These are phyloP conservation scores for Axilococcus clingmanii DNA, from an alignment of 139 green algal genomes.

Conservation along the genomic window DNA sequence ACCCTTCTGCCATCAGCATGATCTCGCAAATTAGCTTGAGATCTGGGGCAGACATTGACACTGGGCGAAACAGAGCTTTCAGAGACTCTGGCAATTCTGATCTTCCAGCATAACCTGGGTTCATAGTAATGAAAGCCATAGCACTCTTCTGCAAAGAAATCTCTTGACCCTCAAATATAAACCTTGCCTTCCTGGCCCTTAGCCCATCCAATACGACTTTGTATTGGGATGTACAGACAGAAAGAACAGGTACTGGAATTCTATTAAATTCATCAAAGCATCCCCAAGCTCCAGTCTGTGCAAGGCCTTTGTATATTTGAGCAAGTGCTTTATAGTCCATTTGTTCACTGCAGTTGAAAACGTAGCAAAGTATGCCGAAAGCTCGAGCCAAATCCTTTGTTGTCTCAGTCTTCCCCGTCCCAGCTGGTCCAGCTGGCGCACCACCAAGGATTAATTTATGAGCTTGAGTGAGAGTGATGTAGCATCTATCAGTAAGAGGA, in stretches of 20 bases:
- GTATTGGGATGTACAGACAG: slow-evolving; percentile 89
- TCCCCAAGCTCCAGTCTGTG: slow-evolving; percentile 83
- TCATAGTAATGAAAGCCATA: slow-evolving; percentile 98
- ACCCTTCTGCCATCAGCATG: slow-evolving; percentile 95
- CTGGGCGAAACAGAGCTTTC: slow-evolving; percentile 78
- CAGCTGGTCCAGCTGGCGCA: slow-evolving; percentile 71
- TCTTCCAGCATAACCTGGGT: slow-evolving; percentile 79
- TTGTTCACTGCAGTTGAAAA: slow-evolving; percentile 94
- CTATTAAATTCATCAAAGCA: slow-evolving; percentile 97
- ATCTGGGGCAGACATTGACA: slow-evolving; percentile 84
- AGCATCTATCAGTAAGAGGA: slow-evolving; percentile 89
- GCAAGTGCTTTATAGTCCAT: slow-evolving; percentile 86
- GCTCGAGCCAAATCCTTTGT: slow-evolving; percentile 80
- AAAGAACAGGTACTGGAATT: slow-evolving; percentile 85
- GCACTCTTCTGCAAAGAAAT: slow-evolving; percentile 35
- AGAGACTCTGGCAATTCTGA: slow-evolving; percentile 88
- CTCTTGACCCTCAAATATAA: slow-evolving; percentile 37
- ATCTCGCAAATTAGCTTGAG: slow-evolving; percentile 89
- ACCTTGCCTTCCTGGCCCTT: slow-evolving; percentile 59
- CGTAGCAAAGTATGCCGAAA: slow-evolving; percentile 81
- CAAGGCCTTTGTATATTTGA: slow-evolving; percentile 86
- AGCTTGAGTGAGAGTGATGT: slow-evolving; percentile 91
- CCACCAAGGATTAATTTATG: slow-evolving; percentile 79
- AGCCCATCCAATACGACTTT: slow-evolving; percentile 87
- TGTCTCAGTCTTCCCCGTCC: slow-evolving; percentile 89